Percentiles rank a stretch among this genome's conserved stretches.
Conservation (phyloP, 148 eudicot genomes). For the Cornus suecica region DNA sequence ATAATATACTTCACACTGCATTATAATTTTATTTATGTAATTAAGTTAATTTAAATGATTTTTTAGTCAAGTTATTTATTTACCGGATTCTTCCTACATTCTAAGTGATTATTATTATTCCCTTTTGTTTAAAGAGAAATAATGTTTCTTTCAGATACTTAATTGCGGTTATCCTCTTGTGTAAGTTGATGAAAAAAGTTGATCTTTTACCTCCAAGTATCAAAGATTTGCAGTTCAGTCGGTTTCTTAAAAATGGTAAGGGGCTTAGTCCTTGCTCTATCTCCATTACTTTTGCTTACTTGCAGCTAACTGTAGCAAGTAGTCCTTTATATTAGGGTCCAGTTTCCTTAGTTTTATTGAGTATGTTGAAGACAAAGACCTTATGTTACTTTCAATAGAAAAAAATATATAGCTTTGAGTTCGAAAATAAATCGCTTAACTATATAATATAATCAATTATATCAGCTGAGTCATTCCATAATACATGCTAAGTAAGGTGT, state of each 20-base stretch:
- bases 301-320: background rate
- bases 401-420: too few relatives aligned
- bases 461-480: background rate
- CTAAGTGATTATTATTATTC: background rate
- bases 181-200: constrained; percentile 66
- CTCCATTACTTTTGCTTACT: background rate
- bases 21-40: background rate
- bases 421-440: too few relatives aligned
- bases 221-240: constrained; percentile 61
- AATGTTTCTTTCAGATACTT: constrained; percentile 50
- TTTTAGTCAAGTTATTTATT: background rate
- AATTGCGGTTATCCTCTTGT: constrained; percentile 64
- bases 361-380: too few relatives aligned
- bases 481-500: background rate
- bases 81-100: too few relatives aligned
- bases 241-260: constrained; percentile 84
- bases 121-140: background rate
- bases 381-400: too few relatives aligned
- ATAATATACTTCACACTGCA: background rate
- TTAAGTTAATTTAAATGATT: too few relatives aligned
- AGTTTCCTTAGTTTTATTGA: too few relatives aligned
- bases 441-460: background rate
- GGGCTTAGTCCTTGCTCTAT: background rate
- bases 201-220: constrained; percentile 69
- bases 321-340: background rate